phyloP scores from a whole-genome alignment of 495 filamentous ascomycete species.

The Neohortaea acidophila region DNA sequence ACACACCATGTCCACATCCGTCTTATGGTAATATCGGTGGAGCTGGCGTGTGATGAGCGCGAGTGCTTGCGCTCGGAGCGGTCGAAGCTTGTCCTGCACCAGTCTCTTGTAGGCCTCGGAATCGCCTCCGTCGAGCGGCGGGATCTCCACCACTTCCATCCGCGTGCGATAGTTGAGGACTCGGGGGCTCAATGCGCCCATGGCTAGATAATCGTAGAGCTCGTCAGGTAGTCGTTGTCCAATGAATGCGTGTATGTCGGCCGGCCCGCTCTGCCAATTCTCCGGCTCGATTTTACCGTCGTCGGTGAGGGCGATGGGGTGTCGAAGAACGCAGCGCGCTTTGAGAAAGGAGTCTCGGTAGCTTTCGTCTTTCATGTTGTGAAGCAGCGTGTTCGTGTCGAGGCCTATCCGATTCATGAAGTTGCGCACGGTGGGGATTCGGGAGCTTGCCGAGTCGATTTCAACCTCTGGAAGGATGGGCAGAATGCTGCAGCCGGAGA shows the following conservation, averaged over 20 bases:
- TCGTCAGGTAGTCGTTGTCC: slow-evolving; percentile 81
- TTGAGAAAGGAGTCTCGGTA: slow-evolving; percentile 77
- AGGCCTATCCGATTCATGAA: slow-evolving; percentile 47
- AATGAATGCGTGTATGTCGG: slow-evolving; percentile 75
- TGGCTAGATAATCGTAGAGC: slow-evolving; percentile 79
- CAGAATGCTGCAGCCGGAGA: slow-evolving; percentile 63
- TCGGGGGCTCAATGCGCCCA: slow-evolving; percentile 62
- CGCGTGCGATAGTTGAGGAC: slow-evolving; percentile 67
- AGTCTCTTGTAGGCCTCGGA: slow-evolving; percentile 68
- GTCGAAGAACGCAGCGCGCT: slow-evolving; percentile 68
- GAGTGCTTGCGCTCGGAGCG: slow-evolving; percentile 58
- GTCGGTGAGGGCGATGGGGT: slow-evolving; percentile 64
- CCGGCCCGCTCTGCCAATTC: slow-evolving; percentile 51
- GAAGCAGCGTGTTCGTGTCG: slow-evolving; percentile 47
- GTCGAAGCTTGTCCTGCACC: slow-evolving; percentile 52
- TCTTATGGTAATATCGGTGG: slow-evolving; percentile 64
- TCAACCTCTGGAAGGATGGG: slow-evolving; percentile 61
- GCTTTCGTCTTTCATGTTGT: slow-evolving; percentile 52
- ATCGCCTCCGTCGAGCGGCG: slow-evolving; percentile 68
- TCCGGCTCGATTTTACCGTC: slow-evolving; percentile 60
- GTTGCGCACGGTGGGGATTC: slow-evolving; percentile 51
- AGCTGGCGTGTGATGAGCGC: slow-evolving; percentile 61
- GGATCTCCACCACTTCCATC: slow-evolving; percentile 54
- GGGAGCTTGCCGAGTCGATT: slow-evolving; percentile 35
- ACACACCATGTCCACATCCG: slow-evolving; percentile 55